Evolutionary conservation across 1,284 basidiomycete genomes (phyloP).

Genomic region (Dichomitus squalens): DNA sequence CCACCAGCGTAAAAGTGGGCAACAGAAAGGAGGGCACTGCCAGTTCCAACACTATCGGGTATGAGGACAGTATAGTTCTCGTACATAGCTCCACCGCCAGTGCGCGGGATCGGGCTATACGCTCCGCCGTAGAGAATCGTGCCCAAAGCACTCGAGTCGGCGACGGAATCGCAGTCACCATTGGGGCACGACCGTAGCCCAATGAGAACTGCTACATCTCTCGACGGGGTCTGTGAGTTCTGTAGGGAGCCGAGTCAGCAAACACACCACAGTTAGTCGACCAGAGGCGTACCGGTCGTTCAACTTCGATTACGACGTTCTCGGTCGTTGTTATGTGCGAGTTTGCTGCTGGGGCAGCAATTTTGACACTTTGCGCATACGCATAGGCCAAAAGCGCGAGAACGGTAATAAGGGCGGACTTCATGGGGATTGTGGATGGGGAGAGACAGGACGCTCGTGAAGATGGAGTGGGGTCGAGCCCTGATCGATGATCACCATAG

Average conservation of each 20-base stretch:
- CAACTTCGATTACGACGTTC: conserved; percentile 43
- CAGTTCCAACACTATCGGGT: neutral
- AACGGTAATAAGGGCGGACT: neutral
- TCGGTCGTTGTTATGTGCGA: conserved; percentile 38
- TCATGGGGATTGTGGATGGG: neutral
- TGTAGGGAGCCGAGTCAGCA: neutral
- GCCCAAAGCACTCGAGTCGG: neutral
- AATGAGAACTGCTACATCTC: neutral
- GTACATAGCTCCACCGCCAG: neutral
- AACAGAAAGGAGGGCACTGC: neutral
- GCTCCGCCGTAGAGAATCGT: neutral
- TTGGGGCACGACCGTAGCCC: neutral
- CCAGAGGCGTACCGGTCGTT: conserved; percentile 41
- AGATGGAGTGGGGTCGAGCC: neutral
- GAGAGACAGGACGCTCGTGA: neutral
- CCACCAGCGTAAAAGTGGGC: neutral
- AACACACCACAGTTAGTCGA: neutral
- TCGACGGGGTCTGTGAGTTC: neutral
- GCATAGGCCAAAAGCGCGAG: conserved; percentile 27
- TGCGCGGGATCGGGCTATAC: neutral
- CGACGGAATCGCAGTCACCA: neutral
- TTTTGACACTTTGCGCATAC: conserved; percentile 43
- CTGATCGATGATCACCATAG: neutral
- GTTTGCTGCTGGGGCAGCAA: conserved; percentile 40
- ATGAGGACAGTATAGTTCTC: neutral